Evolutionary conservation across 108 stramenopile species (phyloP).

Genomic region (Cyclotella sp.): DNA sequence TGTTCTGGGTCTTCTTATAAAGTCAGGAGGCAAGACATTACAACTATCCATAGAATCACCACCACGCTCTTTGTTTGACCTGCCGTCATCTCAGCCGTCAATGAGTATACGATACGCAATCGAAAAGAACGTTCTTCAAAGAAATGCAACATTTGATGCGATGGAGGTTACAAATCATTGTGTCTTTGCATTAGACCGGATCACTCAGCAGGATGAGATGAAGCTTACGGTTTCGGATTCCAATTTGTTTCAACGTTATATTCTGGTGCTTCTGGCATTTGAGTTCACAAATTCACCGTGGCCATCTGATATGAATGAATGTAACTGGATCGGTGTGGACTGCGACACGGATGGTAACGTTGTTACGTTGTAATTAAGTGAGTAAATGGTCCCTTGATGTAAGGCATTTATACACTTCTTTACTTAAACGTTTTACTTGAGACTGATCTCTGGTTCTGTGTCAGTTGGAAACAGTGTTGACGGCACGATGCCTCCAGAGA

Average conservation of each 20-base stretch:
- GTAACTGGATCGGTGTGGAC: background rate
- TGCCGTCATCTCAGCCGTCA: background rate
- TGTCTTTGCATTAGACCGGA: background rate
- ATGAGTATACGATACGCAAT: background rate
- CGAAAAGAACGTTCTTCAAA: background rate
- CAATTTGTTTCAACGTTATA: background rate
- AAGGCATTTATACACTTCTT: background rate
- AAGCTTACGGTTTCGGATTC: background rate
- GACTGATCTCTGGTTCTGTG: background rate
- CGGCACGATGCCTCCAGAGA: background rate
- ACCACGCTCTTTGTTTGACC: background rate
- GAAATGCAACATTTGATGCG: background rate
- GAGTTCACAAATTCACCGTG: background rate
- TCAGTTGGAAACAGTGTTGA: background rate
- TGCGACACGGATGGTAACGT: background rate
- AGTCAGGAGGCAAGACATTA: background rate
- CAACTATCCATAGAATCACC: background rate
- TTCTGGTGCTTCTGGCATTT: background rate
- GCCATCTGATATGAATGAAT: background rate
- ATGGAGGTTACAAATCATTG: background rate
- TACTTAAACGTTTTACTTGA: background rate
- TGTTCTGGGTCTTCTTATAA: background rate
- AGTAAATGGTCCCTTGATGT: background rate
- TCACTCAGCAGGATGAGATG: background rate
- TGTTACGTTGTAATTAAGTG: background rate